A percentile compares a stretch with the other conserved stretches of the same genome.
These are phyloP conservation scores for Zymoseptoria brevis DNA, from an alignment of 2,329 filamentous ascomycete species.

Conservation along the genomic window DNA sequence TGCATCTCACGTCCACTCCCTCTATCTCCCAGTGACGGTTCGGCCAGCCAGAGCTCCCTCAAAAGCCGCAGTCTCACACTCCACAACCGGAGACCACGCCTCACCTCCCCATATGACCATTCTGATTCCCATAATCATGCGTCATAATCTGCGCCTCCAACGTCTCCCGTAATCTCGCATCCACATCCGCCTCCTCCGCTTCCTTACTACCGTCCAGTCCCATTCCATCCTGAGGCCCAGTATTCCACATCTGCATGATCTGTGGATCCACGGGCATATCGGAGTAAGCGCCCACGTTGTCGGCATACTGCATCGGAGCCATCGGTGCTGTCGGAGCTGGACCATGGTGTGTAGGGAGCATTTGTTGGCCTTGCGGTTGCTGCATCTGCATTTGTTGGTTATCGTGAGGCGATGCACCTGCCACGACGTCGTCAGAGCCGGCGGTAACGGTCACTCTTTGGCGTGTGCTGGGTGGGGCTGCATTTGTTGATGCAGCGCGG, in stretches of 20 bases:
- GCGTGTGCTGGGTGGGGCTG: not conserved
- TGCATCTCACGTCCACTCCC: no score
- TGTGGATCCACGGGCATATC: constrained; percentile 54
- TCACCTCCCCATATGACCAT: not conserved
- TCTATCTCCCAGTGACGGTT: no score
- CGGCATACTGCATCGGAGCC: constrained; percentile 30
- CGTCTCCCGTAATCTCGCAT: constrained; percentile 5
- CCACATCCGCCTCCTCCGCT: constrained; percentile 1
- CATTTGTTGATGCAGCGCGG: not conserved
- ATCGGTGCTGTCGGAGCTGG: constrained; percentile 20
- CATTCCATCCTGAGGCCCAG: constrained; percentile 1
- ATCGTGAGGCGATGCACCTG: not conserved
- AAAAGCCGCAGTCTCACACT: not conserved
- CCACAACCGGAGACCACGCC: not conserved
- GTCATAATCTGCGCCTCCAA: constrained; percentile 5
- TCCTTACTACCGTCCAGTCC: constrained; percentile 1
- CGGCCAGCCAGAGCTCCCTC: no score
- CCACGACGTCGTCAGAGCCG: not conserved
- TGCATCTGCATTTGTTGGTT: not conserved
- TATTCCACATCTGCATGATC: constrained; percentile 39
- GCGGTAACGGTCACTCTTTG: not conserved
- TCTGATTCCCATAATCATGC: not conserved
- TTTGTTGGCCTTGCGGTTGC: not conserved
- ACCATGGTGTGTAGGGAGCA: not conserved
- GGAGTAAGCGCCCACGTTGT: constrained; percentile 34